Percentiles rank a stretch among this genome's conserved stretches.
phyloP scores from a whole-genome alignment of 2,329 filamentous ascomycete species.

The Neonectria ditissima region DNA sequence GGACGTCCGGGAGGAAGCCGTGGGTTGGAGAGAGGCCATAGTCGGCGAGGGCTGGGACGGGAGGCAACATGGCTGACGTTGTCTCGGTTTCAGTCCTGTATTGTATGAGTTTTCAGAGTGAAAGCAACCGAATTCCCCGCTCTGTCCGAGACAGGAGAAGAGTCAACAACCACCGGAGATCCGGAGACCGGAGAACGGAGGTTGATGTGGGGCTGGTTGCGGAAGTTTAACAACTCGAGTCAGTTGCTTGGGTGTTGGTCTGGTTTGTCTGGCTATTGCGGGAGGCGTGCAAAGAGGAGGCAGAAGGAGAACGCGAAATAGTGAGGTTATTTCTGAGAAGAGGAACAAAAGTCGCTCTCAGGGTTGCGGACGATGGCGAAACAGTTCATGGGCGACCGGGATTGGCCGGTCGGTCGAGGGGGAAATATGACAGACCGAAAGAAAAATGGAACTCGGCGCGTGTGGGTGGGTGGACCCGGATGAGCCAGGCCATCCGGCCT shows the following conservation, averaged over 20 bases:
- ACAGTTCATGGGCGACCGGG: conserved; percentile 36
- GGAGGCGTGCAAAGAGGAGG: conserved; percentile 15
- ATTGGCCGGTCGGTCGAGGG: conserved; percentile 45
- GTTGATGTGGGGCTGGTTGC: conserved; percentile 38
- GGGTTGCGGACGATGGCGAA: conserved; percentile 35
- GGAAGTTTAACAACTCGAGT: conserved; percentile 26
- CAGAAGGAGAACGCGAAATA: conserved; percentile 15
- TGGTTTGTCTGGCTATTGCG: conserved; percentile 9
- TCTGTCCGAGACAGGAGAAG: conserved; percentile 20
- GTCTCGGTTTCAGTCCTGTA: not conserved
- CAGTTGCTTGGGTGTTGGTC: conserved; percentile 1
- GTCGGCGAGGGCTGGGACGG: conserved; percentile 74
- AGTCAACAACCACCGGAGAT: conserved; percentile 22
- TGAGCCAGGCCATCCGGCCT: conserved; percentile 18
- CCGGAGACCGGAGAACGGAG: conserved; percentile 35
- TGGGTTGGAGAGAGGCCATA: conserved; percentile 83
- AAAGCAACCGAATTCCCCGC: not conserved
- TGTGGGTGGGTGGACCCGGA: conserved; percentile 29
- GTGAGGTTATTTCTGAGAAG: conserved; percentile 9
- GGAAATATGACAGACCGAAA: conserved; percentile 18
- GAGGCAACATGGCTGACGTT: conserved; percentile 63
- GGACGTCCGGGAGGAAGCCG: conserved; percentile 87
- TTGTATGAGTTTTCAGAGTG: not conserved
- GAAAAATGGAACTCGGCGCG: conserved; percentile 33
- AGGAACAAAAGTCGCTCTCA: conserved; percentile 37